Evolutionary conservation across 345 rosid species (phyloP).

Genomic region (Kandelia obovata): DNA sequence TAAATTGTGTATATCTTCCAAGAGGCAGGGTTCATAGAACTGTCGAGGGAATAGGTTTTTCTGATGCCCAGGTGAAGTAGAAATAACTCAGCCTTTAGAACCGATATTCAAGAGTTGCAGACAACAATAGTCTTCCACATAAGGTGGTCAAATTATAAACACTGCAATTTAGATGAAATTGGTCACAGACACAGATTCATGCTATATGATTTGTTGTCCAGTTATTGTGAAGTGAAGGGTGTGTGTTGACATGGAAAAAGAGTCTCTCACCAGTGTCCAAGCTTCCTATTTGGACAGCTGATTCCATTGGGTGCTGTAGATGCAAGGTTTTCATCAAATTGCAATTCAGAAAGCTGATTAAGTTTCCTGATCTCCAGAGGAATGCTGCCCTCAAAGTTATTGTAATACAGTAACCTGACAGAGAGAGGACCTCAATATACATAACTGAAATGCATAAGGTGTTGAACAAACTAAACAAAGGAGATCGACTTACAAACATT

Average conservation of each 20-base stretch:
- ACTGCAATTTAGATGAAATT: not conserved
- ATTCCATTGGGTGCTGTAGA: constrained; percentile 25
- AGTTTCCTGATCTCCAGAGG: constrained; percentile 48
- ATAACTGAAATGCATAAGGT: constrained; percentile 1
- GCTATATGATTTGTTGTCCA: not conserved
- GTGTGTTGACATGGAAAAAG: not conserved
- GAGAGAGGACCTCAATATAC: constrained; percentile 13
- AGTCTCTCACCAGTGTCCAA: constrained; percentile 56
- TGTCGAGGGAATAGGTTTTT: not conserved
- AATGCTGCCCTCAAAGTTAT: constrained; percentile 57
- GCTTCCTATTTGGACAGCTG: constrained; percentile 50
- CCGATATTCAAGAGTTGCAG: not conserved
- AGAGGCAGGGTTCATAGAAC: no score
- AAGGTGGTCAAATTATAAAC: not conserved
- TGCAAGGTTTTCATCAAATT: constrained; percentile 43
- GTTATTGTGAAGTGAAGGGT: not conserved
- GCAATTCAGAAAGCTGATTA: constrained; percentile 50
- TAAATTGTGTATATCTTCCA: no score
- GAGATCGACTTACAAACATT: constrained; percentile 57
- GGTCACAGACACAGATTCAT: not conserved
- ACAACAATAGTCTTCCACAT: not conserved
- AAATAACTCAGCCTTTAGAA: not conserved
- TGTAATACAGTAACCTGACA: constrained; percentile 65
- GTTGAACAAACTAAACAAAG: not conserved
- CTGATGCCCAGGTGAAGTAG: not conserved